These are phyloP conservation scores for Leccinum subrobustum DNA, from an alignment of 1,284 basidiomycete species.

Conservation along the genomic window DNA sequence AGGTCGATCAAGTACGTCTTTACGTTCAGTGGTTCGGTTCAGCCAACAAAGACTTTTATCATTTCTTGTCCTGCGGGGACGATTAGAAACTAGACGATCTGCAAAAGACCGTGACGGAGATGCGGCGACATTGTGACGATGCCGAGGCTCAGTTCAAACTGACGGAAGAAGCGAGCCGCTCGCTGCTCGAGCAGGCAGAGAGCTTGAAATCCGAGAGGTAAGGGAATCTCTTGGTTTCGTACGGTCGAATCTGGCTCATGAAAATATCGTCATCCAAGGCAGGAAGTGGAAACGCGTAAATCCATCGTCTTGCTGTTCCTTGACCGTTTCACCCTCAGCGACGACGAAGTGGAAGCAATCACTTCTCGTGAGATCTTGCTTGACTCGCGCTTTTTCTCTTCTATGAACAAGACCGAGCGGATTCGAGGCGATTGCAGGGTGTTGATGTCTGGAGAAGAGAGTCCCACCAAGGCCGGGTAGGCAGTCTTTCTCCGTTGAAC, in stretches of 20 bases:
- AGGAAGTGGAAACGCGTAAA: constrained; percentile 67
- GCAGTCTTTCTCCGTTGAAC: constrained; percentile 20
- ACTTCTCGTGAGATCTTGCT: constrained; percentile 79
- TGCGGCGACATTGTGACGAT: constrained; percentile 24
- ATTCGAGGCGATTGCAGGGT: constrained; percentile 86
- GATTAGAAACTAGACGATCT: constrained; percentile 26
- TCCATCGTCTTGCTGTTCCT: constrained; percentile 82
- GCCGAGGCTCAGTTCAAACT: constrained; percentile 72
- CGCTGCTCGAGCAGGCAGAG: constrained; percentile 85
- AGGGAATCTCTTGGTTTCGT: constrained; percentile 17
- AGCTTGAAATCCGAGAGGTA: constrained; percentile 81
- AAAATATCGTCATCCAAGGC: constrained; percentile 38
- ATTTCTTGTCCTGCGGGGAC: neutral
- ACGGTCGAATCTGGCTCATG: neutral
- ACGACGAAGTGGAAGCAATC: constrained; percentile 72
- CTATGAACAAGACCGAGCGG: constrained; percentile 83
- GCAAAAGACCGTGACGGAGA: constrained; percentile 21
- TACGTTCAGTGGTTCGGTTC: neutral
- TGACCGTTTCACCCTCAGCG: constrained; percentile 78
- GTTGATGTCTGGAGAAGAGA: constrained; percentile 85
- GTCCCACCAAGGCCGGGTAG: constrained; percentile 80
- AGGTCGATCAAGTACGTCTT: constrained; percentile 80
- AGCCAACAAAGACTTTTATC: neutral
- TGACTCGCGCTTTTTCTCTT: constrained; percentile 71
- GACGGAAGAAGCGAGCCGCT: constrained; percentile 78